phyloP scores from a whole-genome alignment of 306 rosid genomes.

The Dalbergia oliveri region DNA sequence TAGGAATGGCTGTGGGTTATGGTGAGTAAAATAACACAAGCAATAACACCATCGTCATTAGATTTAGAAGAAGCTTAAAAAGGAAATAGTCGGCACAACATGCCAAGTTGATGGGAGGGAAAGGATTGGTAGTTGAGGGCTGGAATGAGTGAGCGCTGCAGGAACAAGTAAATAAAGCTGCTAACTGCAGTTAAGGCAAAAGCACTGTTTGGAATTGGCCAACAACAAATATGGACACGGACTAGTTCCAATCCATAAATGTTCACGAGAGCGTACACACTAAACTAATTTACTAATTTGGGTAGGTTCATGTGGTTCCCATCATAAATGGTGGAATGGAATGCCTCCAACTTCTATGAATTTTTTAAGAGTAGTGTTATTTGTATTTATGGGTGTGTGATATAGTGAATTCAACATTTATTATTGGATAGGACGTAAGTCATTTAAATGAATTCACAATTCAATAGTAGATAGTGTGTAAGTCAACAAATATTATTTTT shows the following conservation, averaged over 20 bases:
- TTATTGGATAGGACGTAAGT: too few relatives aligned
- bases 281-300: constrained; percentile 41
- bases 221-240: not conserved
- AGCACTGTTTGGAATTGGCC: constrained; percentile 35
- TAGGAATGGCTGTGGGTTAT: constrained; percentile 2
- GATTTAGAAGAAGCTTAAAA: not conserved
- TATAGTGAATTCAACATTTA: too few relatives aligned
- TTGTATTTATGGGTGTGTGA: too few relatives aligned
- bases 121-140: not conserved
- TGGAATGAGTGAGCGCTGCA: not conserved
- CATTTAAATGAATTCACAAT: too few relatives aligned
- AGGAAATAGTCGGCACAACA: not conserved
- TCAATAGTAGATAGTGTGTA: too few relatives aligned
- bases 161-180: not conserved
- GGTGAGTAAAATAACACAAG: not conserved
- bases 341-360: not conserved
- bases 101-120: constrained; percentile 20
- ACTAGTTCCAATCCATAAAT: constrained; percentile 34
- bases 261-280: constrained; percentile 21
- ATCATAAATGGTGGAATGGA: constrained; percentile 5
- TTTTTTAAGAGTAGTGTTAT: too few relatives aligned
- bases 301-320: constrained; percentile 29
- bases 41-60: constrained; percentile 7
- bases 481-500: too few relatives aligned
- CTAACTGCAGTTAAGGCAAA: constrained; percentile 8